These are phyloP conservation scores for Lentinula sp. DNA, from an alignment of 768 basidiomycete genomes.

Conservation along the genomic window DNA sequence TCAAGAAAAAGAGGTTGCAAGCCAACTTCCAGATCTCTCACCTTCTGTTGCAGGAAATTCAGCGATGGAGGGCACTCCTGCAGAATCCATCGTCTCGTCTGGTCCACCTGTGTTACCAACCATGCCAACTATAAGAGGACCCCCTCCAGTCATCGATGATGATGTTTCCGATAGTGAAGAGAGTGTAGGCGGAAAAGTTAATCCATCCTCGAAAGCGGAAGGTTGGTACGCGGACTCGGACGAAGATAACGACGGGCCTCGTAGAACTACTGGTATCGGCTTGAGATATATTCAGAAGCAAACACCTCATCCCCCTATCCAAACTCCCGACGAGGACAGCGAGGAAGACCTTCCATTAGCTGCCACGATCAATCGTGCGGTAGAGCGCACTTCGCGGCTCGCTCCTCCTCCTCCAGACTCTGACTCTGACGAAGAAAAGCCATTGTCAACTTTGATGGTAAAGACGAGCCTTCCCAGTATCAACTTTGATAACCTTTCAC, in stretches of 20 bases:
- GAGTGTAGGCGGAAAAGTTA: conserved; percentile 23
- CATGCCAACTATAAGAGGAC: conserved; percentile 30
- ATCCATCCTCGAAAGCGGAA: conserved; percentile 13
- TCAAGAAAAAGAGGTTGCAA: not conserved
- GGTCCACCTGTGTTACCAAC: conserved; percentile 41
- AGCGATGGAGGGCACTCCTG: conserved; percentile 12
- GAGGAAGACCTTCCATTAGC: conserved; percentile 80
- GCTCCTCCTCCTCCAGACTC: conserved; percentile 19
- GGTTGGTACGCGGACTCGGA: conserved; percentile 54
- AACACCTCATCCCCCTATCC: conserved; percentile 11
- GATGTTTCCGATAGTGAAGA: conserved; percentile 51
- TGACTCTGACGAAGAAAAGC: conserved; percentile 69
- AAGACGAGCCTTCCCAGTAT: conserved; percentile 37
- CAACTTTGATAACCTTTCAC: conserved; percentile 29
- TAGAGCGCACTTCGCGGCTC: conserved; percentile 32
- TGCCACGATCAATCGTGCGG: conserved; percentile 51
- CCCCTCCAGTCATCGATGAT: conserved; percentile 39
- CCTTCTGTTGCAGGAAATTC: conserved; percentile 3
- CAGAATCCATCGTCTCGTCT: conserved; percentile 19
- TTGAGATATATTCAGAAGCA: conserved; percentile 38
- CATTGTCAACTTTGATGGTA: conserved; percentile 55
- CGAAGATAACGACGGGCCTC: conserved; percentile 48
- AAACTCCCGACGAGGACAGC: conserved; percentile 42
- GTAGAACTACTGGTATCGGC: conserved; percentile 54
- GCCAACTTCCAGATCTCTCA: not conserved